A percentile compares a stretch with the other conserved stretches of the same genome.
Evolutionary conservation across 2,329 filamentous ascomycete genomes (phyloP).

Genomic region (Colletotrichum navitas): DNA sequence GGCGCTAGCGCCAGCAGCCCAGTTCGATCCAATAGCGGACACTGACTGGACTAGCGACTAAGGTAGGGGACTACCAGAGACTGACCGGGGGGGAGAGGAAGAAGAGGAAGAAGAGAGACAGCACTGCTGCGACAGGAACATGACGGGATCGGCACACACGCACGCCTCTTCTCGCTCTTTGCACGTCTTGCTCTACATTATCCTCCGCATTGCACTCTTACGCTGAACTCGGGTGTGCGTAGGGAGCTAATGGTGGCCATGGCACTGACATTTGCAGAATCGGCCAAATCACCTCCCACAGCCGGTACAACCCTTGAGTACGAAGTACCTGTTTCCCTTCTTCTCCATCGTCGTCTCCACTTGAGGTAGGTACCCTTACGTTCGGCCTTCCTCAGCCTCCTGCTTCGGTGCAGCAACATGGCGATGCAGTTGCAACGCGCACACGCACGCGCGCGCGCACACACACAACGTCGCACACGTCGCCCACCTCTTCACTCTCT

Average conservation of each 20-base stretch:
- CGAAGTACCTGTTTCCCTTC: background rate
- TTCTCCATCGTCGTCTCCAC: constrained; percentile 9
- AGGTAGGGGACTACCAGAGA: constrained; percentile 15
- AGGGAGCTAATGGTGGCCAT: constrained; percentile 20
- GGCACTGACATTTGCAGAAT: constrained; percentile 13
- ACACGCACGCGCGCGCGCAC: background rate
- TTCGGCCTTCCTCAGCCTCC: constrained; percentile 9
- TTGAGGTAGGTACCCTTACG: background rate
- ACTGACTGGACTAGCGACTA: constrained; percentile 21
- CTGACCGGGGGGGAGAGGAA: constrained; percentile 9
- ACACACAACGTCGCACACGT: background rate
- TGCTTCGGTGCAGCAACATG: constrained; percentile 11
- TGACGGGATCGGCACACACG: constrained; percentile 31
- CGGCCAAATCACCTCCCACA: background rate
- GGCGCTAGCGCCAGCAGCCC: constrained; percentile 40
- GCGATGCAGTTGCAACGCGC: constrained; percentile 13
- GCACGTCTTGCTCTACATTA: constrained; percentile 6
- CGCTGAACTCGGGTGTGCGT: constrained; percentile 1
- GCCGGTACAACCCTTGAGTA: background rate
- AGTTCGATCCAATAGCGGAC: constrained; percentile 29
- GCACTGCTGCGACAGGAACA: constrained; percentile 18
- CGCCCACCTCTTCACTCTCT: background rate
- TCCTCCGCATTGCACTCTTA: constrained; percentile 20
- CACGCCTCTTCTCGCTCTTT: constrained; percentile 25
- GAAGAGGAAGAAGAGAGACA: constrained; percentile 6